Percentiles rank a stretch among this genome's conserved stretches.
These are phyloP conservation scores for Neopestalotiopsis rosae DNA, from an alignment of 2,329 filamentous ascomycete genomes.

Conservation along the genomic window DNA sequence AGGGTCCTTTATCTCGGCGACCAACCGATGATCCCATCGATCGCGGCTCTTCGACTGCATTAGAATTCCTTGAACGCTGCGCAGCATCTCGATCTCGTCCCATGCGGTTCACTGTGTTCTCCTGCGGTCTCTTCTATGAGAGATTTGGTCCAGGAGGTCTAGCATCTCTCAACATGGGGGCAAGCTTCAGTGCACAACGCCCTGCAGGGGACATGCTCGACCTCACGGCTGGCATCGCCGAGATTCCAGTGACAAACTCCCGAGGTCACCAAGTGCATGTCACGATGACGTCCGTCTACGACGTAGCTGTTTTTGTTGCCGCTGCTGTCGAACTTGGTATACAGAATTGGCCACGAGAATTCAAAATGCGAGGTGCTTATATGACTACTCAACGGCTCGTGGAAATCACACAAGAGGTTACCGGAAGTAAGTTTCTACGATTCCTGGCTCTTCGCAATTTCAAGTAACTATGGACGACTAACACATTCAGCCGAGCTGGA, in stretches of 20 bases:
- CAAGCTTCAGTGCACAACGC: slow-evolving; percentile 54
- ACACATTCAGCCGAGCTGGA: slow-evolving; percentile 40
- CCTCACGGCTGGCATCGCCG: slow-evolving; percentile 60
- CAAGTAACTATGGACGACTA: slow-evolving; percentile 26
- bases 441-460: slow-evolving; percentile 3
- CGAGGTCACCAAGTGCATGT: slow-evolving; percentile 58
- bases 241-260: slow-evolving; percentile 62
- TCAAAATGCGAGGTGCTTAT: slow-evolving; percentile 71
- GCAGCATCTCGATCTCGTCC: slow-evolving; percentile 46
- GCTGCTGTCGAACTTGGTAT: slow-evolving; percentile 69
- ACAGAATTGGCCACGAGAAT: slow-evolving; percentile 69
- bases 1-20: slow-evolving; percentile 64
- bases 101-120: slow-evolving; percentile 74
- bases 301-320: slow-evolving; percentile 74
- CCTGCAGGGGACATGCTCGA: slow-evolving; percentile 73
- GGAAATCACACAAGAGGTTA: slow-evolving; percentile 50
- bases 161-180: slow-evolving; percentile 62
- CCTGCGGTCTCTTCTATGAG: slow-evolving; percentile 79
- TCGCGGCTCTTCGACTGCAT: slow-evolving; percentile 61
- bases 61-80: slow-evolving; percentile 55
- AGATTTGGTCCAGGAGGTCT: slow-evolving; percentile 74
- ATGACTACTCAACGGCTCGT: slow-evolving; percentile 66
- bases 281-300: slow-evolving; percentile 71
- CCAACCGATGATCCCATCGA: slow-evolving; percentile 63
- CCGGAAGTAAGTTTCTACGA: slow-evolving; percentile 49